Evolutionary conservation across 768 basidiomycete genomes (phyloP).

Genomic region (Mycena chlorophos): DNA sequence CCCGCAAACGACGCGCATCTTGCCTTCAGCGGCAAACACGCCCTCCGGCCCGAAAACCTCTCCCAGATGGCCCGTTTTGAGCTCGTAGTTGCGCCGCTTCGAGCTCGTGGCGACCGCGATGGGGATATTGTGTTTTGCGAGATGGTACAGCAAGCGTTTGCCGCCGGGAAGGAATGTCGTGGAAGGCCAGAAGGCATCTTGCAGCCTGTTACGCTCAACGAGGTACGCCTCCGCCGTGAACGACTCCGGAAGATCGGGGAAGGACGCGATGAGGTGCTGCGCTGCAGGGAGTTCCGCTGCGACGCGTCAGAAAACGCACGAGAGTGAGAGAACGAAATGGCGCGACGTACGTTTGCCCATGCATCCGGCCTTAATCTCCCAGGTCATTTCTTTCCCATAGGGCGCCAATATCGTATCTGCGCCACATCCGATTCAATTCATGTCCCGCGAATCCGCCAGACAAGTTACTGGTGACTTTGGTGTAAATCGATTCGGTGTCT

Average conservation of each 20-base stretch:
- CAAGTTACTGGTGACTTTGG: constrained; percentile 67
- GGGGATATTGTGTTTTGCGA: constrained; percentile 65
- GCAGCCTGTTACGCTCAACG: constrained; percentile 50
- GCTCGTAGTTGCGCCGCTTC: constrained; percentile 58
- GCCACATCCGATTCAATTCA: not conserved
- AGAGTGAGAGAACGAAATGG: not conserved
- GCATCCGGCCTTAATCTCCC: constrained; percentile 85
- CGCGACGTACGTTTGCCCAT: constrained; percentile 75
- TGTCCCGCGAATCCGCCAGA: not conserved
- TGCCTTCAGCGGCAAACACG: constrained; percentile 50
- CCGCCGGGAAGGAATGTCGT: constrained; percentile 76
- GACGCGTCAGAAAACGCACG: no score
- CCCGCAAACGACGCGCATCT: constrained; percentile 60
- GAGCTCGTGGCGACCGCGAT: constrained; percentile 85
- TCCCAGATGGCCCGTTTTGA: constrained; percentile 65
- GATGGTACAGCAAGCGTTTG: constrained; percentile 65
- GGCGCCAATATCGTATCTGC: constrained; percentile 70
- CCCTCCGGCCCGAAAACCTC: constrained; percentile 53
- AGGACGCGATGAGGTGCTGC: constrained; percentile 71
- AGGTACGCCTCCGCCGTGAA: constrained; percentile 63
- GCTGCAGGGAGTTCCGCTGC: constrained; percentile 67
- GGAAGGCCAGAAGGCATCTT: constrained; percentile 68
- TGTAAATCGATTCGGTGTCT: constrained; percentile 76
- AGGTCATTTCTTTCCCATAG: constrained; percentile 78
- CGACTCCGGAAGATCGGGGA: constrained; percentile 61